A percentile compares a stretch with the other conserved stretches of the same genome.
Conservation (phyloP, 257 asterid genomes). For the Ajuga chamaepitys region DNA sequence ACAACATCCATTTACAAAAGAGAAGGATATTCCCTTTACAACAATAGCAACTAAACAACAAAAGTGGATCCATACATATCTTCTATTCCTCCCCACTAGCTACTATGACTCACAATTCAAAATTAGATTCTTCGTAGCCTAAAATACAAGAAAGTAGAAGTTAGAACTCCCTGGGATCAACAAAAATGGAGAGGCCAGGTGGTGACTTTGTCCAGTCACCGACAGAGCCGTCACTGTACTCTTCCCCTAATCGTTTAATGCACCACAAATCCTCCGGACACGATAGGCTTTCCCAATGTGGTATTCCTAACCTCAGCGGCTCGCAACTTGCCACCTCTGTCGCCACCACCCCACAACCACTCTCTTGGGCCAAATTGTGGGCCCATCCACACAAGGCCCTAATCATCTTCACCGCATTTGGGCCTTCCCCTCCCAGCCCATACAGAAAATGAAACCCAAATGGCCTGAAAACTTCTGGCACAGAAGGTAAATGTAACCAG, state of each 20-base stretch:
- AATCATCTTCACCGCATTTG: constrained; percentile 20
- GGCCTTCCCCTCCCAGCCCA: constrained; percentile 96
- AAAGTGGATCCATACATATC: constrained; percentile 33
- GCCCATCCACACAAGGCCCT: constrained; percentile 46
- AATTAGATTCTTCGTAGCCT: constrained; percentile 5
- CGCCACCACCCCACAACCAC: constrained; percentile 77
- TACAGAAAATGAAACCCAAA: constrained; percentile 75
- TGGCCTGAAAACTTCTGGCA: constrained; percentile 72
- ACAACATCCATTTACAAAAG: constrained; percentile 42
- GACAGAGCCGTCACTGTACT: constrained; percentile 59
- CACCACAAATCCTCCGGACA: constrained; percentile 93
- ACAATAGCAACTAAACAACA: constrained; percentile 30
- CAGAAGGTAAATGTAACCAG: constrained; percentile 59
- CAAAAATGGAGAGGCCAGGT: constrained; percentile 72
- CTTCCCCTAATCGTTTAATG: constrained; percentile 68
- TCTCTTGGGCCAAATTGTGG: constrained; percentile 58
- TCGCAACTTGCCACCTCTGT: constrained; percentile 68
- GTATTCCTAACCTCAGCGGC: constrained; percentile 63
- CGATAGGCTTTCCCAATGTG: constrained; percentile 80
- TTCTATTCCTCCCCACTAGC: constrained; percentile 15
- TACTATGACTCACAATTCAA: neutral
- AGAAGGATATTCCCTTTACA: constrained; percentile 35
- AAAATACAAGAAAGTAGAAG: constrained; percentile 1
- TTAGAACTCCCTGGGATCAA: constrained; percentile 77
- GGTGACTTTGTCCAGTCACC: constrained; percentile 93